A percentile compares a stretch with the other conserved stretches of the same genome.
These are phyloP conservation scores for Fomitiporia mediterranea DNA, from an alignment of 1,284 basidiomycete species.

Conservation along the genomic window DNA sequence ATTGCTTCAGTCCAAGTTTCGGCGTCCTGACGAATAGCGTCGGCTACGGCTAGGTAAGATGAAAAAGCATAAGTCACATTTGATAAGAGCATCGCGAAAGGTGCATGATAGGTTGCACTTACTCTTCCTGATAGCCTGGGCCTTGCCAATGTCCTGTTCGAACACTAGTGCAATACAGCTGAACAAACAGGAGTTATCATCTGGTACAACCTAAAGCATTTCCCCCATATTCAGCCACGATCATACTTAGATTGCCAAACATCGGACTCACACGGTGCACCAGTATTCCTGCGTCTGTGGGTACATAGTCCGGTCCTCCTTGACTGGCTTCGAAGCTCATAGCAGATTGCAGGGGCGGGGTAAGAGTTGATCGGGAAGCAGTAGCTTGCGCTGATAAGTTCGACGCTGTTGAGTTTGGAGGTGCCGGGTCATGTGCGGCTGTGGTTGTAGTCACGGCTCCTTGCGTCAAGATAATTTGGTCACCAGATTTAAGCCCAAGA, in stretches of 20 bases:
- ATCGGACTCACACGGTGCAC: slow-evolving; percentile 63
- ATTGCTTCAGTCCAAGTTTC: slow-evolving; percentile 78
- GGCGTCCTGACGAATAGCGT: slow-evolving; percentile 68
- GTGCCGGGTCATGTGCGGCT: slow-evolving; percentile 17
- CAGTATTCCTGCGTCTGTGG: slow-evolving; percentile 57
- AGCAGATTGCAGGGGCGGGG: background rate
- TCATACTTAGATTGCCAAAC: background rate
- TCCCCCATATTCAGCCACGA: background rate
- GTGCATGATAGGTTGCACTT: background rate
- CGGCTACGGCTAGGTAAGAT: slow-evolving; percentile 62
- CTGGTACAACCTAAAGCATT: slow-evolving; percentile 69
- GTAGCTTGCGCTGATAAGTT: slow-evolving; percentile 26
- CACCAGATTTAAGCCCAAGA: slow-evolving; percentile 71
- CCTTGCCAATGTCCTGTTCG: slow-evolving; percentile 70
- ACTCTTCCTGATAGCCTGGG: slow-evolving; percentile 64
- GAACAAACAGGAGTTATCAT: slow-evolving; percentile 93
- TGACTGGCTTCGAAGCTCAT: background rate
- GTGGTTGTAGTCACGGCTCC: slow-evolving; percentile 27
- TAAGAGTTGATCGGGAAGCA: background rate
- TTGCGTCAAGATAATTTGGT: slow-evolving; percentile 78
- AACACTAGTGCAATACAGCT: slow-evolving; percentile 81
- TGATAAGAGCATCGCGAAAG: background rate
- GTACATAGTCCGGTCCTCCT: slow-evolving; percentile 52
- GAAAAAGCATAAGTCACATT: background rate
- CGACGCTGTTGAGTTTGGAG: slow-evolving; percentile 21